Percentiles rank a stretch among this genome's conserved stretches.
Evolutionary conservation across 306 rosid species (phyloP).

Genomic region (Vigna trinervia): DNA sequence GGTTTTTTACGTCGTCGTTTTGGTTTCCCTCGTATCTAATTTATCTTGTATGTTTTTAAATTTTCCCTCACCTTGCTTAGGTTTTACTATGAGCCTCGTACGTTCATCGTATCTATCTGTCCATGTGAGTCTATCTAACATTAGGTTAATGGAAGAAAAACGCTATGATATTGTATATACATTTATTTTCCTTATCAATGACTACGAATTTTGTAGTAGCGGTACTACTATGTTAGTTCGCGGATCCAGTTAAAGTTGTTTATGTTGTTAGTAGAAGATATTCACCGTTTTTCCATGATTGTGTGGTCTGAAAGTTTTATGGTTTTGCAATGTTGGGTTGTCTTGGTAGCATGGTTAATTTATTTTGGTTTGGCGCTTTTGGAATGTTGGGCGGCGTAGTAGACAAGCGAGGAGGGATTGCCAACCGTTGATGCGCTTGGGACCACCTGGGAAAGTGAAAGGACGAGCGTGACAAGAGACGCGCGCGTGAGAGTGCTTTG

Average conservation of each 20-base stretch:
- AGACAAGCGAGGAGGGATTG: conserved; percentile 33
- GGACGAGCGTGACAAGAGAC: not conserved
- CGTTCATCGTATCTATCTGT: conserved; percentile 8
- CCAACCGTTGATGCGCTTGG: conserved; percentile 39
- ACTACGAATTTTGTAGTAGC: not conserved
- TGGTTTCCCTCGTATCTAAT: not conserved
- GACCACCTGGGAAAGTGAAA: not conserved
- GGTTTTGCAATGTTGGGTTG: not conserved
- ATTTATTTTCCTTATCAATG: not conserved
- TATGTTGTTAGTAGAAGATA: not conserved
- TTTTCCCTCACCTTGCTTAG: not conserved
- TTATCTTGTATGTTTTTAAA: not conserved
- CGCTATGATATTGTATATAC: conserved; percentile 10
- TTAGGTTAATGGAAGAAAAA: not conserved
- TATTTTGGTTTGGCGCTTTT: not conserved
- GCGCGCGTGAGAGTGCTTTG: conserved; percentile 35
- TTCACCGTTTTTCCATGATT: not conserved
- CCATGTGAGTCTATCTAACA: conserved; percentile 43
- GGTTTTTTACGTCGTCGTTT: conserved; percentile 35
- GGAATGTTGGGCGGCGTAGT: conserved; percentile 47
- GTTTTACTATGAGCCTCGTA: not conserved
- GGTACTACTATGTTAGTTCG: not conserved
- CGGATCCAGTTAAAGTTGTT: not conserved
- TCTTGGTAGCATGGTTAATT: not conserved
- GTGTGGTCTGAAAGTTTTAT: no score